Conservation (phyloP, 495 filamentous ascomycete species). For the Penicillium coprophilum region DNA sequence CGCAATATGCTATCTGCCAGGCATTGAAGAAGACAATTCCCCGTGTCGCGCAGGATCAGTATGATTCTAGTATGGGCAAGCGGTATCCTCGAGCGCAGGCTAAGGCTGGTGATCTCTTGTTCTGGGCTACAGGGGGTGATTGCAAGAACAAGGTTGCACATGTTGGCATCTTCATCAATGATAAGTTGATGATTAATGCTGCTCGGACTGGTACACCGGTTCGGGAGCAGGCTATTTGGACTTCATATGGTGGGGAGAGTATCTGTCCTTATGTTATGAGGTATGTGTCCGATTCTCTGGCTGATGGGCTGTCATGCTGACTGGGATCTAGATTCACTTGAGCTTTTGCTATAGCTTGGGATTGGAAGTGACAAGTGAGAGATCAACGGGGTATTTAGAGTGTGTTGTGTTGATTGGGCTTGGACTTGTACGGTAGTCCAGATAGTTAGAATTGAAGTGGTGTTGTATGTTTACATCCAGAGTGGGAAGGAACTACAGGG, state of each 20-base stretch:
- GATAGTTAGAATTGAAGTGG: too few species aligned
- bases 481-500: too few species aligned
- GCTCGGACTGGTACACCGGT: conserved; percentile 22
- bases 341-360: neutral
- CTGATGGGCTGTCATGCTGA: neutral
- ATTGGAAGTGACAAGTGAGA: neutral
- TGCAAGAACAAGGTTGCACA: conserved; percentile 16
- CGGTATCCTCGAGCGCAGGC: conserved; percentile 15
- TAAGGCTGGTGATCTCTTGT: conserved; percentile 21
- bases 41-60: conserved; percentile 19
- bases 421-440: too few species aligned
- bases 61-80: conserved; percentile 16
- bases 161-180: conserved; percentile 20
- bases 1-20: conserved; percentile 21
- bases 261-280: conserved; percentile 23
- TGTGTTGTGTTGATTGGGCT: too few species aligned
- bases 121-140: conserved; percentile 20
- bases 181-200: conserved; percentile 23
- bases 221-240: conserved; percentile 23
- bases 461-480: too few species aligned
- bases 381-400: neutral
- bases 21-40: conserved; percentile 21
- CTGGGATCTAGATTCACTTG: conserved; percentile 7
- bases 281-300: conserved; percentile 10
- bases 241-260: conserved; percentile 22